Conservation (phyloP, 2,329 filamentous ascomycete species). For the Colletotrichum karsti region DNA sequence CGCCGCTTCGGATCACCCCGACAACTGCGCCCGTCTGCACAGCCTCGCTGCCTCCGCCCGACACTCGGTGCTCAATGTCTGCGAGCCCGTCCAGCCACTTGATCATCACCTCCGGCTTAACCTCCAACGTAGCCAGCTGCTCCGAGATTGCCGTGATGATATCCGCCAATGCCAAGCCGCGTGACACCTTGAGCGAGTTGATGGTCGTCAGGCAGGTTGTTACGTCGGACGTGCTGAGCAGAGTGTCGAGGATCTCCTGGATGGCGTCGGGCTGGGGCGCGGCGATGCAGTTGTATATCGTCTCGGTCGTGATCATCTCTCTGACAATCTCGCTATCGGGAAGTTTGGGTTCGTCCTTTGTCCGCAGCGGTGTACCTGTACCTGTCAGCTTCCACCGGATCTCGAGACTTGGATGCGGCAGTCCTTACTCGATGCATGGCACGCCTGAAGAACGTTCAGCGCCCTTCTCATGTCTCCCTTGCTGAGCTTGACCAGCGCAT, state of each 20-base stretch:
- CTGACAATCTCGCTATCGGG: conserved; percentile 73
- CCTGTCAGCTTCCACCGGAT: conserved; percentile 20
- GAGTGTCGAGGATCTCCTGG: conserved; percentile 81
- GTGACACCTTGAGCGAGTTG: conserved; percentile 84
- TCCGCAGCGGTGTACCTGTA: conserved; percentile 72
- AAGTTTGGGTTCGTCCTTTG: conserved; percentile 66
- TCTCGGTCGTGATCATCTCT: conserved; percentile 85
- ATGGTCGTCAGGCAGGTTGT: conserved; percentile 89
- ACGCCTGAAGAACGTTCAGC: conserved; percentile 94
- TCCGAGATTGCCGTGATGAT: conserved; percentile 89
- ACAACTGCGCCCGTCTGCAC: conserved; percentile 95
- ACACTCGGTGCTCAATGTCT: conserved; percentile 90
- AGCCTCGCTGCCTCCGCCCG: conserved; percentile 84
- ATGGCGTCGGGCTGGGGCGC: conserved; percentile 93
- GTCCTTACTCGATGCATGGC: conserved; percentile 84
- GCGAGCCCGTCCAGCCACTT: conserved; percentile 91
- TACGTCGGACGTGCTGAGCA: conserved; percentile 86
- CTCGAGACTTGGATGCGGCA: conserved; percentile 22
- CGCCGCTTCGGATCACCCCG: conserved; percentile 86
- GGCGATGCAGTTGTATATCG: conserved; percentile 97
- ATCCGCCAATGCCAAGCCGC: conserved; percentile 91
- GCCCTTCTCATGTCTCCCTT: conserved; percentile 97
- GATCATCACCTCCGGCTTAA: conserved; percentile 86
- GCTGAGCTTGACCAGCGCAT: conserved; percentile 85
- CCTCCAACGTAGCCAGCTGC: conserved; percentile 83